A percentile compares a stretch with the other conserved stretches of the same genome.
Evolutionary conservation across 805 yeast species (phyloP).

Genomic region (Metschnikowia gruessii): DNA sequence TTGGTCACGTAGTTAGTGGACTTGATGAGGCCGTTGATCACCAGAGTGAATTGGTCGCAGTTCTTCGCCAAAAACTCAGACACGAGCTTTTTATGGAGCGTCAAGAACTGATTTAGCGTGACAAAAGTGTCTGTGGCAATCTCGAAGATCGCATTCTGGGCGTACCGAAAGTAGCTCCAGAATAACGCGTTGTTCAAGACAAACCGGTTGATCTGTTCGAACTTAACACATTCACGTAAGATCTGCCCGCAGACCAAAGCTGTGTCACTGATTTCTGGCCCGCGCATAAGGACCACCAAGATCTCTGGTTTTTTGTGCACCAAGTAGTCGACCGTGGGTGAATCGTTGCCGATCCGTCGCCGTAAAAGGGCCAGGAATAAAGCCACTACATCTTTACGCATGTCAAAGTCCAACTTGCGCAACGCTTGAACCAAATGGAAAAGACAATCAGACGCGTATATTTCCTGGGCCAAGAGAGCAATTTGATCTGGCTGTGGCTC

Average conservation of each 20-base stretch:
- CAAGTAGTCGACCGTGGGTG: slow-evolving; percentile 86
- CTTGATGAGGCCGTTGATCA: slow-evolving; percentile 67
- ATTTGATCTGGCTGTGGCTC: slow-evolving; percentile 71
- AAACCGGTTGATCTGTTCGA: slow-evolving; percentile 63
- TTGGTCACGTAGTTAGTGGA: slow-evolving; percentile 87
- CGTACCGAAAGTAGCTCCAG: slow-evolving; percentile 83
- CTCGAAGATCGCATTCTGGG: slow-evolving; percentile 76
- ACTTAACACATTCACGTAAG: slow-evolving; percentile 78
- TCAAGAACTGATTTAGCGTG: slow-evolving; percentile 67
- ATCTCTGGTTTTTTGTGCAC: slow-evolving; percentile 59
- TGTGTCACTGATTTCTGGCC: slow-evolving; percentile 71
- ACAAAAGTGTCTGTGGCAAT: slow-evolving; percentile 86
- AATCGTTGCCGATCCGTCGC: slow-evolving; percentile 69
- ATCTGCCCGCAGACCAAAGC: slow-evolving; percentile 76
- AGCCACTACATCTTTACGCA: slow-evolving; percentile 75
- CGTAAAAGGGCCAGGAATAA: slow-evolving; percentile 75
- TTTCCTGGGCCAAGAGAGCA: slow-evolving; percentile 74
- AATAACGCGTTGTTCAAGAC: slow-evolving; percentile 58
- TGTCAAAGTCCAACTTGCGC: slow-evolving; percentile 77
- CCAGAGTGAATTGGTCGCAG: slow-evolving; percentile 53
- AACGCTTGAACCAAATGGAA: slow-evolving; percentile 58
- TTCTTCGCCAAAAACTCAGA: slow-evolving; percentile 65
- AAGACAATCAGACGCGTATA: slow-evolving; percentile 68
- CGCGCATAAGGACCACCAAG: slow-evolving; percentile 56
- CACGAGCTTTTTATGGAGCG: slow-evolving; percentile 65